Conservation (phyloP, 371 early-diverging fungal genomes). For the Apophysomyces ossiformis region DNA sequence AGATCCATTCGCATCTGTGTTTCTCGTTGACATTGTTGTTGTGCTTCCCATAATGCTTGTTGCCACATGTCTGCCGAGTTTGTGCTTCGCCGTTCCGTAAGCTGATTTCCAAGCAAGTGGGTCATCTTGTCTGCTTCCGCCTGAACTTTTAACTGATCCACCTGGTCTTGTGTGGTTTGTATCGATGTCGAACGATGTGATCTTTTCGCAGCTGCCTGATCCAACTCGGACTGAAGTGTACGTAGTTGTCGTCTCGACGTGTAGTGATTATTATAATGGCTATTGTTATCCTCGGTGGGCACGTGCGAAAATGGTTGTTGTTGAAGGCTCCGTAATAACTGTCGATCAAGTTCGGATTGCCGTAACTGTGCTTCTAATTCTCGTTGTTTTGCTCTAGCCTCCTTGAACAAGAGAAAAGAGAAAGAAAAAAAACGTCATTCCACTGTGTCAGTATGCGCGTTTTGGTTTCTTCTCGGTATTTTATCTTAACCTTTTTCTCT, state of each 20-base stretch:
- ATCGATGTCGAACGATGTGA: neutral
- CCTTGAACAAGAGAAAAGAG: neutral
- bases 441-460: no score
- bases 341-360: conserved; percentile 1
- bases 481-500: neutral
- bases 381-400: neutral
- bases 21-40: neutral
- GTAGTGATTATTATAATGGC: neutral
- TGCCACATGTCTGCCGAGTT: neutral
- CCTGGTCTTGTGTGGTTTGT: neutral
- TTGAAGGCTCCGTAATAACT: neutral
- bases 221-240: neutral
- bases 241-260: neutral
- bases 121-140: neutral
- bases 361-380: neutral
- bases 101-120: neutral
- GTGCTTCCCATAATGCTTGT: neutral
- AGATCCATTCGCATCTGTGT: conserved; percentile 3
- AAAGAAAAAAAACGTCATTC: neutral
- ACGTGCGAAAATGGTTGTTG: neutral
- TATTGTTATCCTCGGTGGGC: no score
- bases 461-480: neutral
- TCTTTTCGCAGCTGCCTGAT: neutral
- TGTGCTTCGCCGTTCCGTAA: neutral
- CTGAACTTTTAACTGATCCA: neutral